Percentiles rank a stretch among this genome's conserved stretches.
These are phyloP conservation scores for Suhomyces anneliseae DNA, from an alignment of 1,139 yeast genomes.

Conservation along the genomic window DNA sequence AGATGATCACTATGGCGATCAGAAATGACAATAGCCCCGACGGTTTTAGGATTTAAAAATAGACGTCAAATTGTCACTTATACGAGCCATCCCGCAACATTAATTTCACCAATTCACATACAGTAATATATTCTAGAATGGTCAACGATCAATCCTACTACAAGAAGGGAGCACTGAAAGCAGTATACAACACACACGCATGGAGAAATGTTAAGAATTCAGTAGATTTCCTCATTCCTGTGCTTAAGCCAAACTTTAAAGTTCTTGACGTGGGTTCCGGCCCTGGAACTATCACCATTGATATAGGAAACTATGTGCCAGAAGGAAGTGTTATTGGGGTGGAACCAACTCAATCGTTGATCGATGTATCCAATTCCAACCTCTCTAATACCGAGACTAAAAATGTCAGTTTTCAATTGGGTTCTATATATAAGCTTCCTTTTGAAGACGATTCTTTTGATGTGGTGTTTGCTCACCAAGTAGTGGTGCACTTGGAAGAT, in stretches of 20 bases:
- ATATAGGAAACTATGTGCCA: constrained; percentile 31
- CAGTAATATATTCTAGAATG: neutral
- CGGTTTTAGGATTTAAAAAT: neutral
- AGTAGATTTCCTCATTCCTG: constrained; percentile 27
- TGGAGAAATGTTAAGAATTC: constrained; percentile 38
- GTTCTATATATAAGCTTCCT: constrained; percentile 32
- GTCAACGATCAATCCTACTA: constrained; percentile 24
- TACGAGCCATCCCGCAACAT: neutral
- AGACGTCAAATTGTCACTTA: neutral
- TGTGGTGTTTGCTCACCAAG: constrained; percentile 41
- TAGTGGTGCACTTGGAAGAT: constrained; percentile 35
- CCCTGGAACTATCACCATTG: constrained; percentile 42
- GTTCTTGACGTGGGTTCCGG: constrained; percentile 47
- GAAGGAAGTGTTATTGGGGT: constrained; percentile 32
- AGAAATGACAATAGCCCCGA: neutral
- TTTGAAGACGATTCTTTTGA: constrained; percentile 39
- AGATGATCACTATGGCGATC: too few relatives aligned
- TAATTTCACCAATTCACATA: neutral
- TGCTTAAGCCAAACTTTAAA: constrained; percentile 24
- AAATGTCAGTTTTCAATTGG: constrained; percentile 29
- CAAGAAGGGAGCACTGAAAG: constrained; percentile 21
- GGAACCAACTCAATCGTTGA: constrained; percentile 32
- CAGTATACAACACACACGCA: constrained; percentile 30
- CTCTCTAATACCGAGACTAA: constrained; percentile 3
- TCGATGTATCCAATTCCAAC: constrained; percentile 25